A percentile compares a stretch with the other conserved stretches of the same genome.
Evolutionary conservation across 441 rosid genomes (phyloP).

Genomic region (Croton laevigatus): DNA sequence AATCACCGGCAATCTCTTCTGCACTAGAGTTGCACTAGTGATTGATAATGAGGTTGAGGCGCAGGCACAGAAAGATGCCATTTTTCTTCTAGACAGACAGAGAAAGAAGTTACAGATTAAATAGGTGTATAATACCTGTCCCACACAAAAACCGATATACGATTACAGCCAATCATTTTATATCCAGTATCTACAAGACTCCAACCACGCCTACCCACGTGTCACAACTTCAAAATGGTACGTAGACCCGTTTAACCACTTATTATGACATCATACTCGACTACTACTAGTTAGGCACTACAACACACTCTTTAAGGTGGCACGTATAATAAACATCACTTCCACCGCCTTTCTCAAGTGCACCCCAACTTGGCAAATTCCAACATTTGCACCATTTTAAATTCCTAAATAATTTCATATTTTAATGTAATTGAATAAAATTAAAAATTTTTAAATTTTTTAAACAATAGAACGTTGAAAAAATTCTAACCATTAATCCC

Average conservation of each 20-base stretch:
- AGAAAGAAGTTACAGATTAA: neutral
- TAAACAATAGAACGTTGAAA: neutral
- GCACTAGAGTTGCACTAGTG: conserved; percentile 38
- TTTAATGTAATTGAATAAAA: no score
- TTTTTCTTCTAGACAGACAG: conserved; percentile 14
- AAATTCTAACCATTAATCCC: neutral
- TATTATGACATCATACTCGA: neutral
- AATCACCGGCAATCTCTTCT: conserved; percentile 35
- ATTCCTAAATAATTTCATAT: no score
- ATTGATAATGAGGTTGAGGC: conserved; percentile 41
- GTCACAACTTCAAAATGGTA: conserved; percentile 26
- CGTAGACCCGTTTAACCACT: no score
- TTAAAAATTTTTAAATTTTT: no score
- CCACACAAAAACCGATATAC: conserved; percentile 14
- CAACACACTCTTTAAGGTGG: no score
- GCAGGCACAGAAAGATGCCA: conserved; percentile 47
- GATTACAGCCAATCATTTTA: conserved; percentile 24
- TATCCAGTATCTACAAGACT: conserved; percentile 44
- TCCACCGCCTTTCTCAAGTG: no score
- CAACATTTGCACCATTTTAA: no score
- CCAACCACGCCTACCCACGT: conserved; percentile 62
- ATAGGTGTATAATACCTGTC: conserved; percentile 14
- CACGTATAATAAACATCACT: no score
- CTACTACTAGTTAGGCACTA: conserved; percentile 13
- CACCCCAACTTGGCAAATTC: no score